Percentiles rank a stretch among this genome's conserved stretches.
Conservation (phyloP, 192 early-diverging fungal genomes). For the Linnemannia zychae region DNA sequence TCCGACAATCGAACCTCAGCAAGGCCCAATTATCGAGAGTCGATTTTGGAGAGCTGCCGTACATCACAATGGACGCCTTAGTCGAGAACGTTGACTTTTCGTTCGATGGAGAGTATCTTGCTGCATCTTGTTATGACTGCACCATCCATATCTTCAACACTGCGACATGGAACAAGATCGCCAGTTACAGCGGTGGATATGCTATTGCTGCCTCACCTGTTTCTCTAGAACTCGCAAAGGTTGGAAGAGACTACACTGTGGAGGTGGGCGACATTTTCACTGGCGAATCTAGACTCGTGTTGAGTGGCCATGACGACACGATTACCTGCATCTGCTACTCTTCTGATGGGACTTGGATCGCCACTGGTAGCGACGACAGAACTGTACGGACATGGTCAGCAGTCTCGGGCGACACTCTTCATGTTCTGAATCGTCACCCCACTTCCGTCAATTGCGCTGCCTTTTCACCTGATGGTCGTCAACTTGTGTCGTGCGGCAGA, state of each 20-base stretch:
- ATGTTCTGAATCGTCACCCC: background rate
- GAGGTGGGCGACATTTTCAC: background rate
- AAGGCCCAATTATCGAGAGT: background rate
- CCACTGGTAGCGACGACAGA: background rate
- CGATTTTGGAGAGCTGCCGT: conserved; percentile 14
- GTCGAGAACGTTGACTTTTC: background rate
- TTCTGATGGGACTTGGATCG: background rate
- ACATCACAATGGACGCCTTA: background rate
- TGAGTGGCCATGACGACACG: background rate
- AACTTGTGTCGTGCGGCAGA: background rate
- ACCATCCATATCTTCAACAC: background rate
- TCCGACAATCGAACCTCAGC: background rate
- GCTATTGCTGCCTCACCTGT: background rate
- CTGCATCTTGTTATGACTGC: background rate
- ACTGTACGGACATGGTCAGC: background rate
- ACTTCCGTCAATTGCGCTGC: background rate
- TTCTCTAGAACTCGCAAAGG: background rate
- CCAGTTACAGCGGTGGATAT: background rate
- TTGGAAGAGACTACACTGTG: background rate
- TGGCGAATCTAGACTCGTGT: background rate
- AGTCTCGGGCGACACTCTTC: background rate
- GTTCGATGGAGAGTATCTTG: background rate
- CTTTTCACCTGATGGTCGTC: background rate
- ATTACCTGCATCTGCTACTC: background rate
- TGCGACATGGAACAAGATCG: background rate